A percentile compares a stretch with the other conserved stretches of the same genome.
These are phyloP conservation scores for Daedaleopsis sinensis DNA, from an alignment of 768 basidiomycete genomes.

Conservation along the genomic window DNA sequence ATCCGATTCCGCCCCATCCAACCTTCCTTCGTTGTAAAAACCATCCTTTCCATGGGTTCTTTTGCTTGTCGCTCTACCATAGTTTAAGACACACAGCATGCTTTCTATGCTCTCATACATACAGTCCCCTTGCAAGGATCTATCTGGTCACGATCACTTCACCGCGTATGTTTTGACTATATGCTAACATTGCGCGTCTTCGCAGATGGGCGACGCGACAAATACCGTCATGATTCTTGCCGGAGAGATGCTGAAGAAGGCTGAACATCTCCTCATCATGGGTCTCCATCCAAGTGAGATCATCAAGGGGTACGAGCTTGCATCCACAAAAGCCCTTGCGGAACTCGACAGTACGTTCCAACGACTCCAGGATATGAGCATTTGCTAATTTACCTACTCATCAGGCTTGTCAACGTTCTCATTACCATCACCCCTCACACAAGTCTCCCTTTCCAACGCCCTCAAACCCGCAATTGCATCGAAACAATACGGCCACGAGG, in stretches of 20 bases:
- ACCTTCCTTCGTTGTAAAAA: background rate
- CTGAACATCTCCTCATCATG: conserved; percentile 92
- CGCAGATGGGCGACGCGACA: conserved; percentile 92
- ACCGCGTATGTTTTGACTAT: background rate
- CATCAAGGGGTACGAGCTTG: conserved; percentile 93
- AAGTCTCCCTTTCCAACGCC: conserved; percentile 68
- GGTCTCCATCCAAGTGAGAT: conserved; percentile 97
- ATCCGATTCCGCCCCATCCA: background rate
- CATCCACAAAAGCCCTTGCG: conserved; percentile 76
- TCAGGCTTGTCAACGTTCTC: conserved; percentile 71
- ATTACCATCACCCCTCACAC: conserved; percentile 73
- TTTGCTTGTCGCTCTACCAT: background rate
- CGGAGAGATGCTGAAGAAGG: conserved; percentile 92
- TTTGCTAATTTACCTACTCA: background rate
- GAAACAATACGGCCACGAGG: conserved; percentile 96
- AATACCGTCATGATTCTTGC: conserved; percentile 95
- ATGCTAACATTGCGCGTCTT: background rate
- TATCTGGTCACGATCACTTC: background rate
- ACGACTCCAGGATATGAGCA: background rate
- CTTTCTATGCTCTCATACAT: background rate
- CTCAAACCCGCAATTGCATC: conserved; percentile 93
- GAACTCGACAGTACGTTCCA: conserved; percentile 87
- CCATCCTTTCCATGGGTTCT: background rate
- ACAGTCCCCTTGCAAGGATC: background rate
- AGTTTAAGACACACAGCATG: background rate